phyloP scores from a whole-genome alignment of 164 flowering plant species.

The Dillenia turbinata region DNA sequence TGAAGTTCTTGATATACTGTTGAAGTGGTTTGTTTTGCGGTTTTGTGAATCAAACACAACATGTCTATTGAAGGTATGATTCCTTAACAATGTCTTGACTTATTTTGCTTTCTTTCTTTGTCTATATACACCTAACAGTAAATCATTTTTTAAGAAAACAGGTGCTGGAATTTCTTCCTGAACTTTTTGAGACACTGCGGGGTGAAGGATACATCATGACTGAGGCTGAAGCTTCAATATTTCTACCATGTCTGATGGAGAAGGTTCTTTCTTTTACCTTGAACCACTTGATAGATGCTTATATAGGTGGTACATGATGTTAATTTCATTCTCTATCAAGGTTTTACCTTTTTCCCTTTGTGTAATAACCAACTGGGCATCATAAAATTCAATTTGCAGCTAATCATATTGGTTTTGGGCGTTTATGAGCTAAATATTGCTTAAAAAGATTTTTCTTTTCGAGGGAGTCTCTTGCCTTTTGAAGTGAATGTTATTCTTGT shows the following conservation, averaged over 20 bases:
- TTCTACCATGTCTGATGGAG: constrained; percentile 92
- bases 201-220: constrained; percentile 69
- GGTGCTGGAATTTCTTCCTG: constrained; percentile 96
- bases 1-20: constrained; percentile 82
- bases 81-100: background rate
- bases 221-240: constrained; percentile 95
- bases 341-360: no score
- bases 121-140: background rate
- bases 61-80: constrained; percentile 80
- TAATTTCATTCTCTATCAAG: no score
- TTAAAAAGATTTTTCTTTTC: no score
- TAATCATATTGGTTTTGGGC: no score
- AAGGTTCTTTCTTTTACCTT: constrained; percentile 47
- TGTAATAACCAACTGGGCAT: no score
- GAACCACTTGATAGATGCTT: no score
- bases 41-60: constrained; percentile 98
- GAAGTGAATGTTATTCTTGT: no score
- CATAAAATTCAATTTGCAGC: no score
- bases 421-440: no score
- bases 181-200: constrained; percentile 67
- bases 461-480: no score
- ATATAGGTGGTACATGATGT: no score
- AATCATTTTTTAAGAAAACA: constrained; percentile 13
- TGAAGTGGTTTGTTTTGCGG: constrained; percentile 91
- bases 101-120: background rate